These are phyloP conservation scores for Coemansia sp. DNA, from an alignment of 192 early-diverging fungal genomes.

Conservation along the genomic window DNA sequence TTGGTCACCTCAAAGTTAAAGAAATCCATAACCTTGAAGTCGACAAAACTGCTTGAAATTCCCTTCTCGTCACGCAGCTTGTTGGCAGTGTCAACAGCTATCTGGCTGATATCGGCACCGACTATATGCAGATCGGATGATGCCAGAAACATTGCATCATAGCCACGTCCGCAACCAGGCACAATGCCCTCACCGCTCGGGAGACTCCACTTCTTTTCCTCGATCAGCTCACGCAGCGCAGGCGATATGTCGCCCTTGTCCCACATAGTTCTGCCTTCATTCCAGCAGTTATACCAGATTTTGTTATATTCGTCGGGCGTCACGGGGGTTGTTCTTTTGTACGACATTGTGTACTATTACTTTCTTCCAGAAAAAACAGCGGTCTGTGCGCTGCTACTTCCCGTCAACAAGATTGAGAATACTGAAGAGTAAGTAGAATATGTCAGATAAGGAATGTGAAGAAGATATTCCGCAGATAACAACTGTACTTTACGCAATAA, in stretches of 20 bases:
- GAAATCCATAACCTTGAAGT: slow-evolving; percentile 69
- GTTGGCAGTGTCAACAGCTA: slow-evolving; percentile 60
- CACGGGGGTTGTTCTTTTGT: slow-evolving; percentile 13
- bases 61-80: slow-evolving; percentile 52
- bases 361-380: too few relatives aligned
- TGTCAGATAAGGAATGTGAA: too few relatives aligned
- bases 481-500: not conserved
- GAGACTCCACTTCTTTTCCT: slow-evolving; percentile 48
- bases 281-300: slow-evolving; percentile 41
- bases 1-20: slow-evolving; percentile 63
- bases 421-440: too few relatives aligned
- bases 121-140: slow-evolving; percentile 58
- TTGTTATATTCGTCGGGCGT: slow-evolving; percentile 33
- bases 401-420: too few relatives aligned
- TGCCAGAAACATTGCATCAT: slow-evolving; percentile 76
- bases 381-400: too few relatives aligned
- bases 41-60: slow-evolving; percentile 42
- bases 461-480: not conserved
- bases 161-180: slow-evolving; percentile 58
- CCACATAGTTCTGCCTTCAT: slow-evolving; percentile 30
- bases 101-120: slow-evolving; percentile 70
- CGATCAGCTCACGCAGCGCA: slow-evolving; percentile 47
- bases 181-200: slow-evolving; percentile 44
- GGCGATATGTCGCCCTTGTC: slow-evolving; percentile 51
- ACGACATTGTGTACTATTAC: slow-evolving; percentile 2